Evolutionary conservation across 1,284 basidiomycete genomes (phyloP).

Genomic region (Ustilago loliicola): DNA sequence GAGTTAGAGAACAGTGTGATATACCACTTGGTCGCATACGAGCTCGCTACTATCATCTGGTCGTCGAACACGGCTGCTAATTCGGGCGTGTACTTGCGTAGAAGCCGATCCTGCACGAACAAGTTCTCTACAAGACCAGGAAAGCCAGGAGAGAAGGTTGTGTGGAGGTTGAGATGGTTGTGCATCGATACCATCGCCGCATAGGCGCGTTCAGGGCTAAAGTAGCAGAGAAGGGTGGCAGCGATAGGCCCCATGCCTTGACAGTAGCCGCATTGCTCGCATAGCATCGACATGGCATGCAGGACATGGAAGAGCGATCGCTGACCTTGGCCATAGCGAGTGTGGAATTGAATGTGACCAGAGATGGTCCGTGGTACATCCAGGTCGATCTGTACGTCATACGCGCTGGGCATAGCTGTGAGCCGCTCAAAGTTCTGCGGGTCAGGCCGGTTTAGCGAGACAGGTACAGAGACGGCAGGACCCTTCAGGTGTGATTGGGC

Average conservation of each 20-base stretch:
- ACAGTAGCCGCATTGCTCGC: conserved; percentile 92
- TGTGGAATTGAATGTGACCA: conserved; percentile 93
- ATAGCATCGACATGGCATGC: conserved; percentile 88
- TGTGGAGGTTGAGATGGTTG: conserved; percentile 85
- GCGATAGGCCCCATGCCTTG: conserved; percentile 99
- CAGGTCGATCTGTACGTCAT: conserved; percentile 97
- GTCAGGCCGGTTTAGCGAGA: conserved; percentile 15
- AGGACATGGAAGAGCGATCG: conserved; percentile 84
- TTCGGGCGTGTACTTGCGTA: conserved; percentile 85
- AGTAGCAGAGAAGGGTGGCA: conserved; percentile 92
- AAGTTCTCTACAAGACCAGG: conserved; percentile 94
- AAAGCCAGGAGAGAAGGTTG: conserved; percentile 92
- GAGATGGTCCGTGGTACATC: conserved; percentile 97
- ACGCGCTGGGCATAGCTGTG: conserved; percentile 76
- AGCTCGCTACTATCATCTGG: conserved; percentile 89
- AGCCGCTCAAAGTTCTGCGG: conserved; percentile 14
- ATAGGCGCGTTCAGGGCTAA: conserved; percentile 79
- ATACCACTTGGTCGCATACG: conserved; percentile 99
- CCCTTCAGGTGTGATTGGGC: conserved; percentile 23
- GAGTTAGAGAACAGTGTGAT: conserved; percentile 92
- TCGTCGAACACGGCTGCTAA: conserved; percentile 81
- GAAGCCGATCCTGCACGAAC: conserved; percentile 90
- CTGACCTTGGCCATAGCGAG: conserved; percentile 86
- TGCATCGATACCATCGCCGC: conserved; percentile 81
- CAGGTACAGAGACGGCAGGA: neutral